A percentile compares a stretch with the other conserved stretches of the same genome.
Conservation (phyloP, 108 stramenopile species). For the Epithemia pelagica region DNA sequence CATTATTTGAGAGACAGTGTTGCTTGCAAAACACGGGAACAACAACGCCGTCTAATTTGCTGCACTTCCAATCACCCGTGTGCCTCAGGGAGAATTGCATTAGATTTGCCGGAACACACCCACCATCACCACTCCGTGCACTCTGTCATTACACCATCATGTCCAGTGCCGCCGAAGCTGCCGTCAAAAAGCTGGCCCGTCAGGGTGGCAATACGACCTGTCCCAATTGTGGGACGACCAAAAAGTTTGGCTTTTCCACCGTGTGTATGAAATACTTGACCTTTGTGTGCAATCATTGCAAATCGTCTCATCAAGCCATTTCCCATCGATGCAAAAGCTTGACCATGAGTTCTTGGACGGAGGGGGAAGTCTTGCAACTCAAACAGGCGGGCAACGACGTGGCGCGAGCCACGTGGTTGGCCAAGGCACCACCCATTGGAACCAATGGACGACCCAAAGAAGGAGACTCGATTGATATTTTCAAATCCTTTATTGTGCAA, state of each 20-base stretch:
- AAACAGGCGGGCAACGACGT: conserved; percentile 66
- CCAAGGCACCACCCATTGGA: conserved; percentile 69
- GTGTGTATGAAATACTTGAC: conserved; percentile 90
- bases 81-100: too few relatives aligned
- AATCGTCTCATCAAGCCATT: conserved; percentile 84
- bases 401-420: conserved; percentile 69
- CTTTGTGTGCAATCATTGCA: conserved; percentile 92
- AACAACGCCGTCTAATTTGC: too few relatives aligned
- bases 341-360: conserved; percentile 83
- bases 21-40: too few relatives aligned
- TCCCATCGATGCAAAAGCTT: conserved; percentile 89
- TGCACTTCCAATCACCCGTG: too few relatives aligned
- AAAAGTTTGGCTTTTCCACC: conserved; percentile 77
- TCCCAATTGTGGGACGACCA: conserved; percentile 78
- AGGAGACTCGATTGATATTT: conserved; percentile 62
- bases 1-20: too few relatives aligned
- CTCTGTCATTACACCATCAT: conserved; percentile 23
- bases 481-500: conserved; percentile 76
- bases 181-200: conserved; percentile 61
- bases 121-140: too few relatives aligned
- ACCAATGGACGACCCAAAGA: conserved; percentile 58
- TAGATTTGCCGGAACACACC: too few relatives aligned
- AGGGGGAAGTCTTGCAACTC: conserved; percentile 59
- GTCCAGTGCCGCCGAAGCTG: conserved; percentile 46
- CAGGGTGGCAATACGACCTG: conserved; percentile 55